Percentiles rank a stretch among this genome's conserved stretches.
These are phyloP conservation scores for Symmetrospora coprosmae DNA, from an alignment of 768 basidiomycete genomes.

Conservation along the genomic window DNA sequence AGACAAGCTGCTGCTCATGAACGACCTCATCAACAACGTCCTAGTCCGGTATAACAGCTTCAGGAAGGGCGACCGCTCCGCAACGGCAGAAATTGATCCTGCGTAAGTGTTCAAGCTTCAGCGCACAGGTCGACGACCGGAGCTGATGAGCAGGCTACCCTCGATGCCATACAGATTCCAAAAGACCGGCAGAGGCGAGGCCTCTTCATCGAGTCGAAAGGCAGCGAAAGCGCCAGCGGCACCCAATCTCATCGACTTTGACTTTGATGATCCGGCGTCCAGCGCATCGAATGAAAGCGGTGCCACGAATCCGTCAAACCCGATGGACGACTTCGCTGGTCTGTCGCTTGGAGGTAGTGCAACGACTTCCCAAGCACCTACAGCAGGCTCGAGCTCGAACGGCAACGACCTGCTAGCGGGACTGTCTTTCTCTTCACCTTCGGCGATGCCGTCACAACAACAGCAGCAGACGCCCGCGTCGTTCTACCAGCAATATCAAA, in stretches of 20 bases:
- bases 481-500: constrained; percentile 19
- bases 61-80: constrained; percentile 71
- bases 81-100: constrained; percentile 39
- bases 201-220: no score
- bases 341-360: constrained; percentile 12
- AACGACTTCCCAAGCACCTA: background rate
- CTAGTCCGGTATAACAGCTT: constrained; percentile 80
- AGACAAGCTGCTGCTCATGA: constrained; percentile 63
- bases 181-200: no score
- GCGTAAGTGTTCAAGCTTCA: constrained; percentile 36
- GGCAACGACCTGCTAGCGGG: constrained; percentile 11
- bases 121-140: no score
- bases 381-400: background rate
- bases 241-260: constrained; percentile 69
- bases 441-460: background rate
- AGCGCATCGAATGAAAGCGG: background rate
- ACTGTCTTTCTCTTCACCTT: background rate
- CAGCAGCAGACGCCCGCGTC: background rate
- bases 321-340: constrained; percentile 15
- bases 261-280: constrained; percentile 36
- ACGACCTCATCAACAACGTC: constrained; percentile 93
- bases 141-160: no score
- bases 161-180: constrained; percentile 24
- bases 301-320: background rate
- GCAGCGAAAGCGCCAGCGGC: constrained; percentile 43